A percentile compares a stretch with the other conserved stretches of the same genome.
These are phyloP conservation scores for Daldinia vernicosa DNA, from an alignment of 495 filamentous ascomycete species.

Conservation along the genomic window DNA sequence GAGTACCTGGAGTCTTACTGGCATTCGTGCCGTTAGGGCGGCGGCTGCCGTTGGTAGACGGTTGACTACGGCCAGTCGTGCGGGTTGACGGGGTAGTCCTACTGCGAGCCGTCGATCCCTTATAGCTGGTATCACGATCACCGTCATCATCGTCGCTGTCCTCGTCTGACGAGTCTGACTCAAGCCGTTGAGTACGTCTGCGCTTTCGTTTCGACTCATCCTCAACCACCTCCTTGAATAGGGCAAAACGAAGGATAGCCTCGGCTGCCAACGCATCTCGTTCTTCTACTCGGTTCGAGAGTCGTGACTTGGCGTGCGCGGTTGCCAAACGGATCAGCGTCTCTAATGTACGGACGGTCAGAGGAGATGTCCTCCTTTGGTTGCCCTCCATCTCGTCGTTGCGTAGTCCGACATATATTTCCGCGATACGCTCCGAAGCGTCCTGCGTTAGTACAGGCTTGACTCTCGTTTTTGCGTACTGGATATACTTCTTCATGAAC, in stretches of 20 bases:
- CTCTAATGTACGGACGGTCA: conserved; percentile 97
- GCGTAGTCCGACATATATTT: conserved; percentile 90
- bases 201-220: conserved; percentile 83
- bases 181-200: conserved; percentile 60
- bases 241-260: conserved; percentile 88
- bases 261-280: conserved; percentile 90
- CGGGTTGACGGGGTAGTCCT: conserved; percentile 44
- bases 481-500: conserved; percentile 99
- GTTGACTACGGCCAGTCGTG: conserved; percentile 35
- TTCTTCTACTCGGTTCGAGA: conserved; percentile 93
- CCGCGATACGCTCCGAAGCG: conserved; percentile 89
- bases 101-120: conserved; percentile 39
- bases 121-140: conserved; percentile 43
- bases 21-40: conserved; percentile 35
- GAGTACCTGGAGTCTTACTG: conserved; percentile 36
- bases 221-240: conserved; percentile 97
- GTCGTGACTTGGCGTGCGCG: conserved; percentile 91
- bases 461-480: conserved; percentile 93
- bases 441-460: conserved; percentile 93
- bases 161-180: conserved; percentile 48
- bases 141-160: conserved; percentile 51
- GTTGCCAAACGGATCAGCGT: conserved; percentile 97
- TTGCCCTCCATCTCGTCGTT: conserved; percentile 97
- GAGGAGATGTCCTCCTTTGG: conserved; percentile 89
- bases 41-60: conserved; percentile 43